Percentiles rank a stretch among this genome's conserved stretches.
phyloP scores from a whole-genome alignment of 176 grass and related monocot species.

The Aegilops speltoides region DNA sequence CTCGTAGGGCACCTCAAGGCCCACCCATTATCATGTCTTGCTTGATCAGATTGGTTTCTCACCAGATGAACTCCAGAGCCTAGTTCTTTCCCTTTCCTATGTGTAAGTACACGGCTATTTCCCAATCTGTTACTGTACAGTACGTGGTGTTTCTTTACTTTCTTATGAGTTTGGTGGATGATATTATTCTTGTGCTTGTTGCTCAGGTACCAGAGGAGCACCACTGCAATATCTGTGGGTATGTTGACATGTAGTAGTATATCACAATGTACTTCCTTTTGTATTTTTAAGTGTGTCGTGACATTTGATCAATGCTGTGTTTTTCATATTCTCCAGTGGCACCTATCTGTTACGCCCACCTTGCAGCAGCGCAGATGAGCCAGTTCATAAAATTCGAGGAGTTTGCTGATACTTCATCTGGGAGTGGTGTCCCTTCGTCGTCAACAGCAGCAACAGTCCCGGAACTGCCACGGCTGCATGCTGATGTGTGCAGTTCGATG shows the following conservation, averaged over 20 bases:
- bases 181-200: conserved; percentile 17
- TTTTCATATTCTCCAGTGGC: conserved; percentile 60
- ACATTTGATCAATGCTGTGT: conserved; percentile 20
- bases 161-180: neutral
- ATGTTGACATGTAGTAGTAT: conserved; percentile 6
- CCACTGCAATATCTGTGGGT: conserved; percentile 88
- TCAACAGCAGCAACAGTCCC: conserved; percentile 43
- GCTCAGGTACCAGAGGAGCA: conserved; percentile 94
- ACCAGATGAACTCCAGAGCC: conserved; percentile 74
- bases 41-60: conserved; percentile 83
- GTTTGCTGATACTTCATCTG: conserved; percentile 46
- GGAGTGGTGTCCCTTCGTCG: conserved; percentile 36
- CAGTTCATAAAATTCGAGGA: conserved; percentile 91
- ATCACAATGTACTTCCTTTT: neutral
- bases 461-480: conserved; percentile 72
- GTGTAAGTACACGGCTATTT: conserved; percentile 58
- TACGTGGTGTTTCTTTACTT: neutral
- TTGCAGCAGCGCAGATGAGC: conserved; percentile 77
- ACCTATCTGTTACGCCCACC: conserved; percentile 82
- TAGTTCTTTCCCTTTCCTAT: conserved; percentile 90
- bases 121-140: neutral
- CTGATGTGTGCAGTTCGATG: conserved; percentile 82
- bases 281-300: neutral
- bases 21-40: conserved; percentile 90
- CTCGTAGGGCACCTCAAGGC: conserved; percentile 74